Conservation (phyloP, 768 basidiomycete species). For the Podaxis sp. region DNA sequence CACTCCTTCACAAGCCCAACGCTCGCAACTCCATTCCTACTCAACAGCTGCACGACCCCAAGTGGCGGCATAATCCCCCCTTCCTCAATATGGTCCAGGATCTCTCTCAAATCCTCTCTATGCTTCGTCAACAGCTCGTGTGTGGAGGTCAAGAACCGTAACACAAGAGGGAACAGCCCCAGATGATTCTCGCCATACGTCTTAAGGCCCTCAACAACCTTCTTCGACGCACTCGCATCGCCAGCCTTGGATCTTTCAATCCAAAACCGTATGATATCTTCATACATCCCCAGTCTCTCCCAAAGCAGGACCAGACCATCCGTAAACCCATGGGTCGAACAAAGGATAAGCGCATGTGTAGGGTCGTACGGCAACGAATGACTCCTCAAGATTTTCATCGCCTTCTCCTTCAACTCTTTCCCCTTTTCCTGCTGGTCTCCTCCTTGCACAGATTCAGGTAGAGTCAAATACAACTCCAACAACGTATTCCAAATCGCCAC, state of each 20-base stretch:
- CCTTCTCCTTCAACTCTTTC: slow-evolving; percentile 54
- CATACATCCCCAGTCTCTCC: slow-evolving; percentile 95
- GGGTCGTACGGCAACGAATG: slow-evolving; percentile 73
- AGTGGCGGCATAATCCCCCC: slow-evolving; percentile 84
- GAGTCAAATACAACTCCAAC: slow-evolving; percentile 85
- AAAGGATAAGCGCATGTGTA: slow-evolving; percentile 92
- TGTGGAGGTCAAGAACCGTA: slow-evolving; percentile 86
- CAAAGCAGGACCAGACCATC: slow-evolving; percentile 86
- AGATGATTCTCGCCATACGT: slow-evolving; percentile 70
- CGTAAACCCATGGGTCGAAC: slow-evolving; percentile 80
- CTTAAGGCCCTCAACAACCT: slow-evolving; percentile 70
- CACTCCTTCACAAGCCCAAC: slow-evolving; percentile 92
- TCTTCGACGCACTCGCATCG: slow-evolving; percentile 34
- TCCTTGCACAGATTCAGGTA: slow-evolving; percentile 27
- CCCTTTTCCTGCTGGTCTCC: slow-evolving; percentile 27
- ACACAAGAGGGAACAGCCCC: slow-evolving; percentile 80
- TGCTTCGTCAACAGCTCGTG: slow-evolving; percentile 72
- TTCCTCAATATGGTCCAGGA: slow-evolving; percentile 78
- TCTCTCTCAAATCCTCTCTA: slow-evolving; percentile 61
- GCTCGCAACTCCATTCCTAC: slow-evolving; percentile 86
- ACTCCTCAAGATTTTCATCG: slow-evolving; percentile 65
- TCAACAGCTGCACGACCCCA: slow-evolving; percentile 85
- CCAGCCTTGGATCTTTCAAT: slow-evolving; percentile 66
- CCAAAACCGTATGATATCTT: slow-evolving; percentile 91
- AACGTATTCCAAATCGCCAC: slow-evolving; percentile 94